Percentiles rank a stretch among this genome's conserved stretches.
Evolutionary conservation across 345 rosid genomes (phyloP).

Genomic region (Sisymbrium irio): DNA sequence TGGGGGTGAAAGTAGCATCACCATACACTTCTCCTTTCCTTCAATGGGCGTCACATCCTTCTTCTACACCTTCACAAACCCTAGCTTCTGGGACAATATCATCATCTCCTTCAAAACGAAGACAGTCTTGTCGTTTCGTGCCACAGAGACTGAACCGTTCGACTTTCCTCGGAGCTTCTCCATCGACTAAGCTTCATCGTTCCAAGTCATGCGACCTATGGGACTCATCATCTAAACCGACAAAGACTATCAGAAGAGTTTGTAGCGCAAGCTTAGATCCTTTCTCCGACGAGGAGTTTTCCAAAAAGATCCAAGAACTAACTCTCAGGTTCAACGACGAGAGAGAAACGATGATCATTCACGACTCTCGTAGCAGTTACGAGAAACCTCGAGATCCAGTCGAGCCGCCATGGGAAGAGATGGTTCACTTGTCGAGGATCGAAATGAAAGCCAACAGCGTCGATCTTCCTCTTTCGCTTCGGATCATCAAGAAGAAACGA

Average conservation of each 20-base stretch:
- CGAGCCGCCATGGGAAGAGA: constrained; percentile 40
- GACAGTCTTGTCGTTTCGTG: constrained; percentile 34
- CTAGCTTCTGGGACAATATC: constrained; percentile 53
- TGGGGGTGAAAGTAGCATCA: constrained; percentile 65
- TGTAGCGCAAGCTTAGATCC: constrained; percentile 59
- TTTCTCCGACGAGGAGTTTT: constrained; percentile 74
- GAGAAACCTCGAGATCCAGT: constrained; percentile 14
- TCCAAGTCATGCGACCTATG: constrained; percentile 48
- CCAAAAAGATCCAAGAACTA: constrained; percentile 54
- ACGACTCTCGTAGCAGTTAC: constrained; percentile 8
- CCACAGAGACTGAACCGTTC: constrained; percentile 44
- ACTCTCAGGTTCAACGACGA: constrained; percentile 47
- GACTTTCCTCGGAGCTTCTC: constrained; percentile 46
- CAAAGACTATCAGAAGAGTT: constrained; percentile 37
- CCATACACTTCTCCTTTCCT: constrained; percentile 39
- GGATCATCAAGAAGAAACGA: constrained; percentile 74
- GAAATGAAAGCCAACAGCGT: constrained; percentile 85
- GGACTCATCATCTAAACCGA: constrained; percentile 35
- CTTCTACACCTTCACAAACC: constrained; percentile 61
- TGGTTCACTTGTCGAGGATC: constrained; percentile 46
- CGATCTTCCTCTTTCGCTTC: constrained; percentile 75
- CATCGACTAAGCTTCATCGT: constrained; percentile 37
- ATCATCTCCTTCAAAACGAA: constrained; percentile 61
- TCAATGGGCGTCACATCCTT: constrained; percentile 62
- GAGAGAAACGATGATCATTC: constrained; percentile 1